Base-by-base conservation (phyloP, 352 stramenopile genomes). In the Peronosclerospora sorghi region DNA sequence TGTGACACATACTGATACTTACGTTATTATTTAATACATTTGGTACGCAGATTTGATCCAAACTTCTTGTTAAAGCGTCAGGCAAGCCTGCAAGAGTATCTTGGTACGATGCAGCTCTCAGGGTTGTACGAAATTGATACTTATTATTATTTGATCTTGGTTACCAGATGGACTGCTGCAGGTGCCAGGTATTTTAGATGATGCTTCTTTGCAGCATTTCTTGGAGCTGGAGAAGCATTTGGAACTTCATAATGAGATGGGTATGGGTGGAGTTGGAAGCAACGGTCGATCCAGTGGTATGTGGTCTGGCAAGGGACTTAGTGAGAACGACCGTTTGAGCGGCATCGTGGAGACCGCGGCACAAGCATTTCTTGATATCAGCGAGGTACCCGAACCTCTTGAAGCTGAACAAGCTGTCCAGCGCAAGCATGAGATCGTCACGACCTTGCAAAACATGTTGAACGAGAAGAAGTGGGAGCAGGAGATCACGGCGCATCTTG, bases 341-440 rank as follows among this genome's bases (percentile, higher is more conserved):
- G 70, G 64, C 12, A 90, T 90, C 32, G 74, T 90, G 7, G 74
- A 87, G 43, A 84, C 59, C 36, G 72, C 74, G 8, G 70, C 70
- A 28, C 74, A 87, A 56, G 73, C 70, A 14, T 84, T 90, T 35
- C 87, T 90, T 41, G 74, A 90, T 42, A 82, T 90, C 35, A 86
- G 71, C 35, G 74, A 90, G 51, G 68, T 90, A 0, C 71, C 77
- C 2, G 77, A 87, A 41, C 77, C 77, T 14, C 68, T 90, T 2
- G 77, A 90, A 52, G 66, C 69, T 2, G 76, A 86, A 43, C 75
- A 87, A 42, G 75, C 72, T 38, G 68, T 70, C 43, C 75, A 87
- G 45, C 72, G 73, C 45, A 83, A 83, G 49, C 78, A 82, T 45
- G 72, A 87, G 56, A 87, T 87, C 44, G 63, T 83, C 36, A 62